A percentile compares a stretch with the other conserved stretches of the same genome.
Evolutionary conservation across 2,329 filamentous ascomycete species (phyloP).

Genomic region (Aspergillus terreus): DNA sequence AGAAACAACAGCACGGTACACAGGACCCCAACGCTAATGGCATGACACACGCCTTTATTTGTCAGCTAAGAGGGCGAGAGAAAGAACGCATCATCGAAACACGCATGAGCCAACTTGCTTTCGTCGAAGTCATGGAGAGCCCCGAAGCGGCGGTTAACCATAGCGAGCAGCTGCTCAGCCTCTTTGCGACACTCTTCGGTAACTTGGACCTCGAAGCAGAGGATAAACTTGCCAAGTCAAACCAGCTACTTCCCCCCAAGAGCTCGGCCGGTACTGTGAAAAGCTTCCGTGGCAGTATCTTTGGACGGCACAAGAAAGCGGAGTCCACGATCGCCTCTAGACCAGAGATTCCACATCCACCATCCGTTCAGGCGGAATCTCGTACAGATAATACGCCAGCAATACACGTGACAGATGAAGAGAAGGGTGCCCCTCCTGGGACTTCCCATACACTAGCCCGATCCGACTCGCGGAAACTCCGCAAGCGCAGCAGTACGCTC

Average conservation of each 20-base stretch:
- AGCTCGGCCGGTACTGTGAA: conserved; percentile 68
- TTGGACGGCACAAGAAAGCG: conserved; percentile 57
- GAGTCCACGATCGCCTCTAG: conserved; percentile 11
- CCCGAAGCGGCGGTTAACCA: conserved; percentile 82
- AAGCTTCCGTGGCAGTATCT: conserved; percentile 71
- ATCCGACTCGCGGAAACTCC: conserved; percentile 32
- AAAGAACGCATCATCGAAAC: conserved; percentile 87
- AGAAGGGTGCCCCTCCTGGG: conserved; percentile 29
- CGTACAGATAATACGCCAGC: conserved; percentile 56
- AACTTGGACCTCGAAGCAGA: conserved; percentile 46
- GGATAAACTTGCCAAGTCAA: conserved; percentile 24
- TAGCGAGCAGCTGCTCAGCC: conserved; percentile 74
- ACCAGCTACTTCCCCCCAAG: conserved; percentile 57
- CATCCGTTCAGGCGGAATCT: not conserved
- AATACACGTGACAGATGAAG: conserved; percentile 73
- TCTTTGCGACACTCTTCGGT: conserved; percentile 80
- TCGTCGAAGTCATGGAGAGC: conserved; percentile 80
- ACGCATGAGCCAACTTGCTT: conserved; percentile 87
- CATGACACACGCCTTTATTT: conserved; percentile 55
- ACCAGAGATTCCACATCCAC: not conserved
- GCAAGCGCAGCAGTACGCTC: conserved; percentile 31
- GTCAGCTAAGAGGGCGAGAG: conserved; percentile 78
- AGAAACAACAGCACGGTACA: conserved; percentile 21
- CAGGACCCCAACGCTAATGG: conserved; percentile 14
- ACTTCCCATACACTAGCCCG: conserved; percentile 24